phyloP scores from a whole-genome alignment of 805 yeast species.

The Saccharomyces mikatae region DNA sequence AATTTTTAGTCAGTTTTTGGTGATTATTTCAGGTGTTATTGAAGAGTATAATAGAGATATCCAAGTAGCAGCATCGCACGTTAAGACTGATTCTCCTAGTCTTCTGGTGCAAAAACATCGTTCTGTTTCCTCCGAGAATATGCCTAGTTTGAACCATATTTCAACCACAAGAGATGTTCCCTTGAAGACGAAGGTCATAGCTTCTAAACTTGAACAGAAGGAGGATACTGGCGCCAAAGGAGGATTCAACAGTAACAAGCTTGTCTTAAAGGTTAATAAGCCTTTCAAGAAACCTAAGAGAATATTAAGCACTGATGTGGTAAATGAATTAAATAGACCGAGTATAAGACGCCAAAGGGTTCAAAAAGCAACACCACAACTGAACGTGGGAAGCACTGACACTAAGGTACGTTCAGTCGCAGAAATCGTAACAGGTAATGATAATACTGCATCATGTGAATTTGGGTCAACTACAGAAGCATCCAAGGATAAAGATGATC shows the following conservation, averaged over 20 bases:
- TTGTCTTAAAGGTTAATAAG: slow-evolving; percentile 22
- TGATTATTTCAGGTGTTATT: slow-evolving; percentile 15
- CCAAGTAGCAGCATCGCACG: slow-evolving; percentile 3
- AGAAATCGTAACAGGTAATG: background rate
- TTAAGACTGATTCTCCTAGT: background rate
- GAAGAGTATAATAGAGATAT: slow-evolving; percentile 16
- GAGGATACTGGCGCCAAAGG: background rate
- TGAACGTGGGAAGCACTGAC: background rate
- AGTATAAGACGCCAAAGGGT: slow-evolving; percentile 3
- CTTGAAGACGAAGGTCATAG: background rate
- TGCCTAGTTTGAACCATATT: background rate
- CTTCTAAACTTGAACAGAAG: background rate
- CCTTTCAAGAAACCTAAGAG: slow-evolving; percentile 27
- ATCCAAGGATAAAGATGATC: background rate
- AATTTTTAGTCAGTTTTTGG: slow-evolving; percentile 21
- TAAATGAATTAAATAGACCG: slow-evolving; percentile 7
- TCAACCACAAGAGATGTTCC: background rate
- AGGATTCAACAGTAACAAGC: slow-evolving; percentile 1
- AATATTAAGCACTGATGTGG: background rate
- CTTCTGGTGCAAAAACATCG: background rate
- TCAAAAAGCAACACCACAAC: background rate
- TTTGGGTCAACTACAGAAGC: background rate
- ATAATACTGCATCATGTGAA: background rate
- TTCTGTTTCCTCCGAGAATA: background rate
- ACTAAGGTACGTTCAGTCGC: no score